These are phyloP conservation scores for Prosopis cineraria DNA, from an alignment of 306 rosid genomes.

Conservation along the genomic window DNA sequence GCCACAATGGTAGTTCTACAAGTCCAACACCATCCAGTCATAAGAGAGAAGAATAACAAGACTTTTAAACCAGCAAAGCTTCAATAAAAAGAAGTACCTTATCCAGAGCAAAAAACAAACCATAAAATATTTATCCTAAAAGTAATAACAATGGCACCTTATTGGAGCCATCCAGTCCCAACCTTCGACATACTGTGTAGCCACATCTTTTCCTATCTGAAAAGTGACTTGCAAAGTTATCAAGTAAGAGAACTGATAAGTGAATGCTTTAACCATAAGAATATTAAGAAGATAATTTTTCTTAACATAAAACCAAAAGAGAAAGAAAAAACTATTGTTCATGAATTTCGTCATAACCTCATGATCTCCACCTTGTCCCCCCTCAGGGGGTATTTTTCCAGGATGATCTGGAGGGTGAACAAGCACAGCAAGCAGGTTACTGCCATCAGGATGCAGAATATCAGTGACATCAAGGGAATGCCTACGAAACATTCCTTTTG, in stretches of 20 bases:
- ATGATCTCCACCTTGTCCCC: constrained; percentile 98
- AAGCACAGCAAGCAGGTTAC: constrained; percentile 86
- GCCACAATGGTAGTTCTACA: neutral
- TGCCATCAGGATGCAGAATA: constrained; percentile 65
- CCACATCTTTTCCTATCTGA: constrained; percentile 96
- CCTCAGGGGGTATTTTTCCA: constrained; percentile 72
- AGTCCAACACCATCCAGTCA: constrained; percentile 11
- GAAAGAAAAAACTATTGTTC: constrained; percentile 18
- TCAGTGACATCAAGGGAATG: constrained; percentile 85
- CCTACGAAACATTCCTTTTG: constrained; percentile 95
- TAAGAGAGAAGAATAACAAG: neutral
- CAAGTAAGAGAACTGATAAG: constrained; percentile 23
- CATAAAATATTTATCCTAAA: constrained; percentile 16
- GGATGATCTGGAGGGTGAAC: constrained; percentile 99
- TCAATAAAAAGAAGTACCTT: neutral
- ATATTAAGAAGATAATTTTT: neutral
- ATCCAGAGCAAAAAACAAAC: constrained; percentile 20
- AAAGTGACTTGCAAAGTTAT: constrained; percentile 17
- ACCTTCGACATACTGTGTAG: constrained; percentile 92
- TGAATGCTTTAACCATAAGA: neutral
- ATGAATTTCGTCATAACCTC: constrained; percentile 53
- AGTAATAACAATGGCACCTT: constrained; percentile 62
- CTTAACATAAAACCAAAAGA: neutral
- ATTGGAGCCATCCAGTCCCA: constrained; percentile 99
- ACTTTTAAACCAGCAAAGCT: neutral